phyloP scores from a whole-genome alignment of 805 yeast genomes.

The Sugiyamaella lignohabitans region DNA sequence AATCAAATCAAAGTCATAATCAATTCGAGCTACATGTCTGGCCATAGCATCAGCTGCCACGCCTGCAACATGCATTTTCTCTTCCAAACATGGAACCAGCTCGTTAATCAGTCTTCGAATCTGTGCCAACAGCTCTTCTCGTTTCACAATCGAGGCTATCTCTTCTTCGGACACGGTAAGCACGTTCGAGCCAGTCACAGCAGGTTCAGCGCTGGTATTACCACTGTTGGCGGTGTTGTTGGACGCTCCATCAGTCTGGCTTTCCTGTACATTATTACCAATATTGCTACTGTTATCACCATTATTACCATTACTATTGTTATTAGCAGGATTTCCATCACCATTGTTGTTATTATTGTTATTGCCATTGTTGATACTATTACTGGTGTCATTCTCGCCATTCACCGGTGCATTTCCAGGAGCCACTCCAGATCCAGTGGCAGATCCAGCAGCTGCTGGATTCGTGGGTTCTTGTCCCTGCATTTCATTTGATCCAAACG shows the following conservation, averaged over 20 bases:
- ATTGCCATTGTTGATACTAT: too few species aligned
- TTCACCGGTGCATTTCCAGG: too few species aligned
- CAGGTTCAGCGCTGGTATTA: slow-evolving; percentile 5
- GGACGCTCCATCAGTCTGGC: slow-evolving; percentile 1
- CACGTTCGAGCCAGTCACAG: too few species aligned
- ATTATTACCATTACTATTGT: too few species aligned
- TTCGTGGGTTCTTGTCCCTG: neutral
- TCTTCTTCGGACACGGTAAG: slow-evolving; percentile 5
- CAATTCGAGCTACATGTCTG: slow-evolving; percentile 64
- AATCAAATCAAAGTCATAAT: slow-evolving; percentile 73
- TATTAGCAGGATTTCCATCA: neutral
- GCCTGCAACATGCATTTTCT: slow-evolving; percentile 94
- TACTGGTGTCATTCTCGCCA: too few species aligned
- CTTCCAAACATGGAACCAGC: slow-evolving; percentile 86
- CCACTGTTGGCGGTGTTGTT: slow-evolving; percentile 6
- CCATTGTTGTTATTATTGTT: too few species aligned
- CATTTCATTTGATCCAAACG: too few species aligned
- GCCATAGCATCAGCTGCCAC: slow-evolving; percentile 75
- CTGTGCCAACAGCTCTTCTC: slow-evolving; percentile 28
- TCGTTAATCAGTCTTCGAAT: slow-evolving; percentile 47
- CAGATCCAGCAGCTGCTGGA: too few species aligned
- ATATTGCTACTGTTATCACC: too few species aligned
- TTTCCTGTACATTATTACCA: too few species aligned
- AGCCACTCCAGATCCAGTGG: neutral
- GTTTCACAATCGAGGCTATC: slow-evolving; percentile 18